phyloP scores from a whole-genome alignment of 148 eudicot genomes.

The Linanthus parryae region DNA sequence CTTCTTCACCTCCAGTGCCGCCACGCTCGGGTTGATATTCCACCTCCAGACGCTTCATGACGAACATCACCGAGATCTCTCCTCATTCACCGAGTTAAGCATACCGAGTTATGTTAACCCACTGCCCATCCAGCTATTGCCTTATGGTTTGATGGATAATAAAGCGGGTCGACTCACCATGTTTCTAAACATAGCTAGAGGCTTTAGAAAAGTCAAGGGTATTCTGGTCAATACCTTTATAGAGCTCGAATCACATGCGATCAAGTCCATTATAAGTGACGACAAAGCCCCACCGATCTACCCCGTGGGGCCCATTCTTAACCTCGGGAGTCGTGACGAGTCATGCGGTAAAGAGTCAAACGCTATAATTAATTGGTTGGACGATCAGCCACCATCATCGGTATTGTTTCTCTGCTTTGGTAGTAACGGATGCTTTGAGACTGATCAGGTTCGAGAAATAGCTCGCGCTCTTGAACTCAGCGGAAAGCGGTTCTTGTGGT shows the following conservation, averaged over 20 bases:
- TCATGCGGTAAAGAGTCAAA: background rate
- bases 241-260: slow-evolving; percentile 13
- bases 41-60: slow-evolving; percentile 12
- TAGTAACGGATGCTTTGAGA: slow-evolving; percentile 8
- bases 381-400: slow-evolving; percentile 10
- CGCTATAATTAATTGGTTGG: slow-evolving; percentile 12
- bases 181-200: slow-evolving; percentile 3
- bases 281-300: background rate
- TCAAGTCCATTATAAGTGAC: slow-evolving; percentile 2
- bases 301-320: background rate
- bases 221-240: slow-evolving; percentile 15
- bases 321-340: no score
- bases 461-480: slow-evolving; percentile 6
- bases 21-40: slow-evolving; percentile 4
- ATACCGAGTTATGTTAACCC: slow-evolving; percentile 2
- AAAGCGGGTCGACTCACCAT: background rate
- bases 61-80: background rate
- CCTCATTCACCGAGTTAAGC: background rate
- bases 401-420: slow-evolving; percentile 16
- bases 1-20: slow-evolving; percentile 15
- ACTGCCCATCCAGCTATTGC: slow-evolving; percentile 11
- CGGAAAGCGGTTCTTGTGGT: slow-evolving; percentile 12
- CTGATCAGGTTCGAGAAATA: slow-evolving; percentile 10
- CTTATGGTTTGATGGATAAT: slow-evolving; percentile 4
- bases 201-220: slow-evolving; percentile 15